Conservation (phyloP, 1,139 yeast species). For the Pichia kudriavzevii region DNA sequence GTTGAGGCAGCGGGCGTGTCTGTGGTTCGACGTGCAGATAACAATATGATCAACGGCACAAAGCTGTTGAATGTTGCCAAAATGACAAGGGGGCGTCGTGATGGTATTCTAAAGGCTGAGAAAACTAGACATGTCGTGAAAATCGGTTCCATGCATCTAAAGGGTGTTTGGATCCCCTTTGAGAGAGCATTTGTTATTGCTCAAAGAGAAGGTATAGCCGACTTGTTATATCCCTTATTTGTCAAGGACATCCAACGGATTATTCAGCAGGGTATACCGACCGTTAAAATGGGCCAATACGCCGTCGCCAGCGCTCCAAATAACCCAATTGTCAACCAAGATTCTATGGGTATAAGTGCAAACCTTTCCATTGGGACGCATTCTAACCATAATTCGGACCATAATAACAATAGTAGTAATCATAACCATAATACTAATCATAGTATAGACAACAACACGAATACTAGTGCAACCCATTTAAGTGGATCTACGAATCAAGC, state of each 20-base stretch:
- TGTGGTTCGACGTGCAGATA: slow-evolving; percentile 87
- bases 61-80: slow-evolving; percentile 87
- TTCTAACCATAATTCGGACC: no score
- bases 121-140: slow-evolving; percentile 87
- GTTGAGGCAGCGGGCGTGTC: slow-evolving; percentile 89
- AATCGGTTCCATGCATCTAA: slow-evolving; percentile 93
- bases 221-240: slow-evolving; percentile 76
- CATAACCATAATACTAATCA: no score
- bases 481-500: no score
- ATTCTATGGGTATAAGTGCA: no score
- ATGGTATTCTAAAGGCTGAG: slow-evolving; percentile 86
- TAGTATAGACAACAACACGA: no score
- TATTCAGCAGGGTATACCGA: slow-evolving; percentile 30
- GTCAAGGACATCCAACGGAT: slow-evolving; percentile 69
- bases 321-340: no score
- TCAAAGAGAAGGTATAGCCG: slow-evolving; percentile 81
- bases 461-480: no score
- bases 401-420: no score
- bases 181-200: slow-evolving; percentile 91
- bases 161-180: slow-evolving; percentile 98
- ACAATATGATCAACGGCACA: slow-evolving; percentile 94
- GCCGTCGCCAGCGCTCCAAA: slow-evolving; percentile 12
- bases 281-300: slow-evolving; percentile 26
- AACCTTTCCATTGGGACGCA: no score
- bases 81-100: slow-evolving; percentile 94